Evolutionary conservation across 306 rosid species (phyloP), one percentile per base, ranked within the genome.

Genomic region (Cyamopsis tetragonoloba): DNA sequence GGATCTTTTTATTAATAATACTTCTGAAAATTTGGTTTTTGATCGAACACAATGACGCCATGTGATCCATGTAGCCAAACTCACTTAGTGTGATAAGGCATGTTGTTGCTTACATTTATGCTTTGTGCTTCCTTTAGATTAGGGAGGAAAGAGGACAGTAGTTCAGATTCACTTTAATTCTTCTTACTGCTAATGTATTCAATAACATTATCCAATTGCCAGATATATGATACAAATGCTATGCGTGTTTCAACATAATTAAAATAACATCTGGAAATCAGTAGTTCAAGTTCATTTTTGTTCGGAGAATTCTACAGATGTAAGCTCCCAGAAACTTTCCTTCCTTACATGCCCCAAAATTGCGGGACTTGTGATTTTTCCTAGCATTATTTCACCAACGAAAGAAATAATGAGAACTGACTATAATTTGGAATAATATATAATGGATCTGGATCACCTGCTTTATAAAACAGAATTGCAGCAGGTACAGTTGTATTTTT

Each of bases 391-490:
- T 51, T 3, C 37, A 18, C 24, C 23, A 65, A 34, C 23, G 5
- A 28, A 6, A 11, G 15, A 49, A 34, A 17, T 41, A 7, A n/a
- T 0, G 46, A n/a, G 18, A 50, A 50, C 55, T 55, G 59, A 61
- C 14, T 24, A 39, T 31, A 7, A 20, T 14, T 17, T 5, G 49
- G 20, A 73, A 46, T 24, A 30, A 64, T 18, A 19, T 27, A 11
- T 41, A 22, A 35, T 63, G 34, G 12, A 49, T 35, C 55, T 3
- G 11, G 47, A 71, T 71, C 69, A 34, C 31, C 41, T 9, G 20
- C 10, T 34, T 17, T 24, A 24, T 62, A 71, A 60, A 71, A 47
- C n/a, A 34, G 46, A 15, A 58, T 28, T 49, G 30, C 18, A 70
- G 50, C 24, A 58, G 13, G n/a, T 31, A n/a, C 28, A 71, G 30